Evolutionary conservation across 148 eudicot species (phyloP), one percentile per base, ranked within the genome.

Genomic region (Dysphania ambrosioides): DNA sequence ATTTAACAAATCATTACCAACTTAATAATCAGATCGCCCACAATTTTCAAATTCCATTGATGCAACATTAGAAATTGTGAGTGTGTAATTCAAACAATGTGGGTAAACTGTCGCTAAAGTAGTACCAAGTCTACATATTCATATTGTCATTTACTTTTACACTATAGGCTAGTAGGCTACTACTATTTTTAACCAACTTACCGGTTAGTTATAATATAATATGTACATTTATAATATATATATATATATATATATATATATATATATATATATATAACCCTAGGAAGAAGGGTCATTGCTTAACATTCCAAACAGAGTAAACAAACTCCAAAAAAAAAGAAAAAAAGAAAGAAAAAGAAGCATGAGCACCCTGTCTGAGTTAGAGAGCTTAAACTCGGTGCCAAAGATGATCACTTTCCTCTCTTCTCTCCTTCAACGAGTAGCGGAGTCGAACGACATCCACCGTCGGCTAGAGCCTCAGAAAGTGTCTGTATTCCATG

Each of bases 401-500:
- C 89, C 90, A 36, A 79, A 78, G 56, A 81, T 90, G 82, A 80
- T 90, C 72, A 81, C 72, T 61, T 83, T 82, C 79, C 85, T 90
- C 60, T 90, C 95, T 0, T 81, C 88, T 11, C 90, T 88, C 62
- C 89, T 90, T 16, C 86, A 85, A 65, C 75, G 86, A 2, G 85
- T 85, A 42, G 85, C 92, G 10, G 88, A 90, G 24, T 80, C 88
- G 44, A 90, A 90, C 80, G 92, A 90, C 65, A 66, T 72, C 65
- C 29, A 71, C 56, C 68, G 66, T 2, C 75, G 69, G 59, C 68
- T 78, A 13, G 80, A 79, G 21, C 73, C 79, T 2, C 86, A 86
- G 78, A 82, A 82, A 40, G 80, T 83, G 34, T 86, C 95, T 2
- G 86, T 80, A 19, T 90, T 90, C 66, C 84, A 90, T 70, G 92